Conservation (phyloP, 1,139 yeast species). For the Taphrina communis region DNA sequence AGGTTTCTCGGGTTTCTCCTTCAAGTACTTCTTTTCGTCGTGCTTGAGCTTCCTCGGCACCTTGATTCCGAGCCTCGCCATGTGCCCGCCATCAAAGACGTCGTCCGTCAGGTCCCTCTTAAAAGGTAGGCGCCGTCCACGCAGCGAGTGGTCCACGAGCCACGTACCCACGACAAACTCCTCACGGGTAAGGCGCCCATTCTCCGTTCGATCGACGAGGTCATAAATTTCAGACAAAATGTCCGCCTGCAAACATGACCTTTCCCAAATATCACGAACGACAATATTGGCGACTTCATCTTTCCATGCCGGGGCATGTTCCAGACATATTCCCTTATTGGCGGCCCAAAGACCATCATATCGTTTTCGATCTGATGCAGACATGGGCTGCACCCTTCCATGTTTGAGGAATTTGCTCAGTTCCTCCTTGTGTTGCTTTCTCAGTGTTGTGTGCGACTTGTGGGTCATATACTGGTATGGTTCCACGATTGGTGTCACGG, state of each 20-base stretch:
- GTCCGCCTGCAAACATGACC: conserved; percentile 72
- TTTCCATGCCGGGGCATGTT: conserved; percentile 46
- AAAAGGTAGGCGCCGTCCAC: conserved; percentile 84
- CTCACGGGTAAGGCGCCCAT: conserved; percentile 76
- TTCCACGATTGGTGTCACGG: conserved; percentile 30
- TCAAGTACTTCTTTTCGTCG: conserved; percentile 32
- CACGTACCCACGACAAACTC: conserved; percentile 94
- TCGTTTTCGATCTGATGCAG: conserved; percentile 76
- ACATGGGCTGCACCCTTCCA: conserved; percentile 50
- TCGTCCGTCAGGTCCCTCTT: conserved; percentile 50
- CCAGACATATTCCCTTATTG: conserved; percentile 56
- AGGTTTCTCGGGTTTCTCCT: conserved; percentile 17
- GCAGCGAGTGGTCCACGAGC: conserved; percentile 93
- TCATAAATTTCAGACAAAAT: conserved; percentile 75
- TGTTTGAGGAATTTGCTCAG: conserved; percentile 29
- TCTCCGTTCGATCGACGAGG: conserved; percentile 75
- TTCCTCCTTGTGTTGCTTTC: conserved; percentile 20
- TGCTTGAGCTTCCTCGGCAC: conserved; percentile 34
- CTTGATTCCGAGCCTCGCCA: conserved; percentile 33
- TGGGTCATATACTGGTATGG: conserved; percentile 34
- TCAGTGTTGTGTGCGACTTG: conserved; percentile 22
- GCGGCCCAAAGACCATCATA: conserved; percentile 94
- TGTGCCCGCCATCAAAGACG: conserved; percentile 29
- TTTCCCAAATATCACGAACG: conserved; percentile 76
- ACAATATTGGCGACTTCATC: conserved; percentile 55